Percentiles rank a stretch among this genome's conserved stretches.
These are phyloP conservation scores for Lolium perenne DNA, from an alignment of 176 grass and related monocot species.

Conservation along the genomic window DNA sequence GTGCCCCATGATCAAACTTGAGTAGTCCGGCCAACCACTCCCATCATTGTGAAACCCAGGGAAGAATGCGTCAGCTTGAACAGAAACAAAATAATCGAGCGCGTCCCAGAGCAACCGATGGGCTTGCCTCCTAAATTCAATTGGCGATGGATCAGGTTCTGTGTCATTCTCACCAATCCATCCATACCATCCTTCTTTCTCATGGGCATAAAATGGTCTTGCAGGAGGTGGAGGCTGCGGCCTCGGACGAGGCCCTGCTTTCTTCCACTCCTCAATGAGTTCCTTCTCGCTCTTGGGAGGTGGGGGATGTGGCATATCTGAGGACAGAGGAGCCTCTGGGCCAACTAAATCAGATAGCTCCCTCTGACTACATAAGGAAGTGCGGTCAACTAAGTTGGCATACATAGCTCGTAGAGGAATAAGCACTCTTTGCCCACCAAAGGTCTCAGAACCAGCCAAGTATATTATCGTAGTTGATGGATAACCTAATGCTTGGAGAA, in stretches of 20 bases:
- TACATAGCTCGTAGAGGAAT: constrained; percentile 93
- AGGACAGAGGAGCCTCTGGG: constrained; percentile 72
- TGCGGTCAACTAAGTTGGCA: constrained; percentile 83
- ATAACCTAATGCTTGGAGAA: constrained; percentile 93
- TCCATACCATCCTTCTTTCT: constrained; percentile 98
- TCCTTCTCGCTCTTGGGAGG: constrained; percentile 71
- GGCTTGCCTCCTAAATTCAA: constrained; percentile 74
- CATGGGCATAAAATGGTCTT: constrained; percentile 91
- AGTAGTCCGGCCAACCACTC: constrained; percentile 79
- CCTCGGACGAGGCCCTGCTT: constrained; percentile 79
- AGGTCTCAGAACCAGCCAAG: constrained; percentile 91
- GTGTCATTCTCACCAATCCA: constrained; percentile 87
- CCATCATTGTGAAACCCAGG: constrained; percentile 91
- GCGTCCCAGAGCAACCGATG: constrained; percentile 95
- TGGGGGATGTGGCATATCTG: constrained; percentile 60
- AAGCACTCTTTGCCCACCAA: constrained; percentile 90
- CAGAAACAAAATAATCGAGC: constrained; percentile 91
- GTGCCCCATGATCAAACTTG: constrained; percentile 96
- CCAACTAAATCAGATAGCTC: constrained; percentile 79
- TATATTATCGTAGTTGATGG: constrained; percentile 90
- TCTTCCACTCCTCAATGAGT: constrained; percentile 93
- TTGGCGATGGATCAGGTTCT: constrained; percentile 67
- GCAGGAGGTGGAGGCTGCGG: constrained; percentile 91
- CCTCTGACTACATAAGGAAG: constrained; percentile 72
- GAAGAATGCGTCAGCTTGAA: constrained; percentile 97